Evolutionary conservation across 441 rosid species (phyloP).

Genomic region (Brassica hybrid): DNA sequence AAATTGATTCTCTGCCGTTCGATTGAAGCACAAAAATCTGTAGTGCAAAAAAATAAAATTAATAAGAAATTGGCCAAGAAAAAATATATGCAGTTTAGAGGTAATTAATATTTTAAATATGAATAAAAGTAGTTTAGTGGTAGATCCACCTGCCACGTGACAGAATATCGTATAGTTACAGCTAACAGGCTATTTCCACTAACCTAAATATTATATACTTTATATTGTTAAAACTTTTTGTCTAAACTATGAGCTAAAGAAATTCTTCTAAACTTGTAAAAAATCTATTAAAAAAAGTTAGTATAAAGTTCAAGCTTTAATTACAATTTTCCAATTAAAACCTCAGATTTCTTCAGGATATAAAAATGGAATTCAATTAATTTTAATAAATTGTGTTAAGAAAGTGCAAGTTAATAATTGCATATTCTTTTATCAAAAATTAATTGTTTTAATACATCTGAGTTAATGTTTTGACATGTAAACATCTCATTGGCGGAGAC

Average conservation of each 20-base stretch:
- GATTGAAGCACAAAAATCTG: slow-evolving; percentile 12
- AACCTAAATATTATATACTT: not conserved
- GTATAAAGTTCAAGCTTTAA: not conserved
- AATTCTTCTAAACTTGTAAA: not conserved
- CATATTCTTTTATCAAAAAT: not conserved
- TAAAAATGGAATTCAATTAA: not conserved
- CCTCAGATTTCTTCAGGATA: not conserved
- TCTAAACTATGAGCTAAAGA: not conserved
- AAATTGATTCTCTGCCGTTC: slow-evolving; percentile 1
- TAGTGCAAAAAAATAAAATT: not conserved
- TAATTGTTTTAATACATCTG: not conserved
- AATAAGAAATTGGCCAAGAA: not conserved
- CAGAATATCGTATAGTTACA: slow-evolving; percentile 33
- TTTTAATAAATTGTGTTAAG: not conserved
- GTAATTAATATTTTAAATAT: not conserved
- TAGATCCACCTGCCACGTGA: slow-evolving; percentile 42
- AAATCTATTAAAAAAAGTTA: not conserved
- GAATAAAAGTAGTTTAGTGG: slow-evolving; percentile 20
- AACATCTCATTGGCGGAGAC: slow-evolving; percentile 12
- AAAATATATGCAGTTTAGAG: not conserved
- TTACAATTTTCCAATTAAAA: not conserved
- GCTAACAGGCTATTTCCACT: slow-evolving; percentile 37
- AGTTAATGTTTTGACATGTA: slow-evolving; percentile 19
- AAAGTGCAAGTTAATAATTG: slow-evolving; percentile 22
- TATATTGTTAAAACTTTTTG: not conserved